These are phyloP conservation scores for Cercospora canescens DNA, from an alignment of 2,329 filamentous ascomycete genomes.

Conservation along the genomic window DNA sequence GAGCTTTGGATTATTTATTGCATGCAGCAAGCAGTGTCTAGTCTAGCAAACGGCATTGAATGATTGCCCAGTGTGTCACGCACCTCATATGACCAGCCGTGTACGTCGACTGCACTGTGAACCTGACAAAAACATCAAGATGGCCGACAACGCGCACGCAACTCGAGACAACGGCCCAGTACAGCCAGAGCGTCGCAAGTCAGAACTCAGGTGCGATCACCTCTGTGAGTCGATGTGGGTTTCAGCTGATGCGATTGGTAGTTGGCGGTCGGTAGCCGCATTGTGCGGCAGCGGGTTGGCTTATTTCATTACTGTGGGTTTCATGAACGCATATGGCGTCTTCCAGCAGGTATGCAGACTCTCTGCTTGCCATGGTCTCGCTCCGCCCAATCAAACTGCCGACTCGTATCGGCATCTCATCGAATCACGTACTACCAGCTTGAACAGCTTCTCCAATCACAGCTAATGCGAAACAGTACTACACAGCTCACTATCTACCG, in stretches of 20 bases:
- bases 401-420: too few species aligned
- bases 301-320: constrained; percentile 30
- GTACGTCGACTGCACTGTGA: not conserved
- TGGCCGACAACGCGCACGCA: not conserved
- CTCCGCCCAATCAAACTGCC: too few species aligned
- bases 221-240: not conserved
- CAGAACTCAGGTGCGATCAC: not conserved
- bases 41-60: not conserved
- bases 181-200: not conserved
- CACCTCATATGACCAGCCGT: not conserved
- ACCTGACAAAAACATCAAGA: not conserved
- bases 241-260: not conserved
- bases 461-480: constrained; percentile 23
- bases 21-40: not conserved
- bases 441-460: not conserved
- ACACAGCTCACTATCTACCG: constrained; percentile 22
- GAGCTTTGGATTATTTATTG: not conserved
- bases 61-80: not conserved
- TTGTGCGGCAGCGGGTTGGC: constrained; percentile 22
- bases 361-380: not conserved
- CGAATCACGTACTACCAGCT: too few species aligned
- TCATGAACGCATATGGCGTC: constrained; percentile 31
- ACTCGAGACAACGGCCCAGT: not conserved
- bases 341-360: constrained; percentile 18
- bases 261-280: constrained; percentile 20